Conservation (phyloP, 208 protist species). For the Endotrypanum monterogeii region DNA sequence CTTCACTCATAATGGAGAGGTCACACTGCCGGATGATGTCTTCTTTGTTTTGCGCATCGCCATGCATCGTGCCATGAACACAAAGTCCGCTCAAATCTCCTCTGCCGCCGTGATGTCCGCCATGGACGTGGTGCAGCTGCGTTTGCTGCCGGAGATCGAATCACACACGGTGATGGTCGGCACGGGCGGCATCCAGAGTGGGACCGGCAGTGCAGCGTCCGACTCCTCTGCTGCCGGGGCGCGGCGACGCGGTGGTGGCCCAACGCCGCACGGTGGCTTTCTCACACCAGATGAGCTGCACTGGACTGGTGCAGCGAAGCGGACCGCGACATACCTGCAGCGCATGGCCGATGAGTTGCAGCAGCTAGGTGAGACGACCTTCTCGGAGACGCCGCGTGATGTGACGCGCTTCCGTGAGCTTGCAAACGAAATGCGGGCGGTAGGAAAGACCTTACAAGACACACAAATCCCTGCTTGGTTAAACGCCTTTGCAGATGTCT, state of each 20-base stretch:
- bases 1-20: conserved; percentile 36
- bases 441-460: conserved; percentile 25
- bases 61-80: conserved; percentile 78
- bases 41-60: conserved; percentile 88
- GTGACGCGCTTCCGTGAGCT: conserved; percentile 70
- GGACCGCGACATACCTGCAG: conserved; percentile 47
- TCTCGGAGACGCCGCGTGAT: conserved; percentile 29
- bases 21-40: conserved; percentile 79
- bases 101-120: conserved; percentile 76
- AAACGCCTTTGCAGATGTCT: conserved; percentile 25
- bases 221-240: background rate
- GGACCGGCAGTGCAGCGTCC: conserved; percentile 5
- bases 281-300: conserved; percentile 48
- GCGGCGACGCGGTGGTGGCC: conserved; percentile 4
- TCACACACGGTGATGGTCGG: conserved; percentile 23
- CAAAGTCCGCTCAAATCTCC: conserved; percentile 79
- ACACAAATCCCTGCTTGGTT: conserved; percentile 21
- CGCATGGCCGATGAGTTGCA: conserved; percentile 67
- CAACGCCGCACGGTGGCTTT: conserved; percentile 23
- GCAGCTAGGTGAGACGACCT: conserved; percentile 31
- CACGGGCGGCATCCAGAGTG: background rate
- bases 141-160: conserved; percentile 55
- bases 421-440: conserved; percentile 51
- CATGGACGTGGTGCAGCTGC: conserved; percentile 57
- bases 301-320: conserved; percentile 56